These are phyloP conservation scores for Dicorynia guianensis DNA, from an alignment of 306 rosid species.

Conservation along the genomic window DNA sequence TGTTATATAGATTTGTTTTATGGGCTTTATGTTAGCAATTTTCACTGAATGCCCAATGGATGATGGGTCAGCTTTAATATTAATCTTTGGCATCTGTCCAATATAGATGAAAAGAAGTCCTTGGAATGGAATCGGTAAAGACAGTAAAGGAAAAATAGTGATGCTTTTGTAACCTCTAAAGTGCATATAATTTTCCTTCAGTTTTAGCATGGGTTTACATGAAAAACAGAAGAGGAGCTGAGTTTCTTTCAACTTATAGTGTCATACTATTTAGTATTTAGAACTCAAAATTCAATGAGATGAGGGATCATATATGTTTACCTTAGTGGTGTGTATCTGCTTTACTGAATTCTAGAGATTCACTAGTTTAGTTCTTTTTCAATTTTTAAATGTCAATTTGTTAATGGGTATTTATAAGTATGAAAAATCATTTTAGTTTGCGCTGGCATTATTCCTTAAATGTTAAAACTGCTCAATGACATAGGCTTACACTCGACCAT, in stretches of 20 bases:
- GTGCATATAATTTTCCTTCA: neutral
- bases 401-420: neutral
- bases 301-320: constrained; percentile 23
- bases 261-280: constrained; percentile 22
- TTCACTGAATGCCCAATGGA: neutral
- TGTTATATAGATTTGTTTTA: constrained; percentile 16
- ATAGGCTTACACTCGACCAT: neutral
- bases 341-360: constrained; percentile 16
- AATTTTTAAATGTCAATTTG: neutral
- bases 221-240: constrained; percentile 11
- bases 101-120: neutral
- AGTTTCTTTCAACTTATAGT: constrained; percentile 10
- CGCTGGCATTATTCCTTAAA: constrained; percentile 20
- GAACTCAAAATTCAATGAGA: constrained; percentile 1
- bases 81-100: neutral
- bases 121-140: constrained; percentile 5
- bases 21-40: constrained; percentile 18
- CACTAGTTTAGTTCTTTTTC: constrained; percentile 6
- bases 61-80: neutral
- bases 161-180: constrained; percentile 25
- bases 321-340: constrained; percentile 7
- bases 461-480: neutral
- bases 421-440: too few relatives aligned
- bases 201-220: neutral
- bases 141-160: neutral